Conservation (phyloP, 2,329 filamentous ascomycete genomes). For the Sporothrix protearum region DNA sequence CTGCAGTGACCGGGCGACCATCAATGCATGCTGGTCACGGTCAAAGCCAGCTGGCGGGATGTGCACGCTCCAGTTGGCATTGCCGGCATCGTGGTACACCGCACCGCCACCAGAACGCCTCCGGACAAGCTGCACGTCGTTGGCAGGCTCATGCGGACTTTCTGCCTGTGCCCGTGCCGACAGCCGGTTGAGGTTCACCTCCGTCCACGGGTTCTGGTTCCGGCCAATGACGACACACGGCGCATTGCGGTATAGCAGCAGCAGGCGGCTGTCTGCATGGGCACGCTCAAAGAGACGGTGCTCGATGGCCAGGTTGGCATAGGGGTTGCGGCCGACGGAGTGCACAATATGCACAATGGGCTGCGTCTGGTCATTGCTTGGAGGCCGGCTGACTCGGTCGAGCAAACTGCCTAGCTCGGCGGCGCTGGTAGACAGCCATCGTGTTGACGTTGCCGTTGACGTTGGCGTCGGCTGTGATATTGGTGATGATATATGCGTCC, state of each 20-base stretch:
- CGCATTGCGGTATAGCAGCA: conserved; percentile 84
- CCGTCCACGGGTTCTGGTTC: conserved; percentile 97
- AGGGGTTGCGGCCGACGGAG: conserved; percentile 68
- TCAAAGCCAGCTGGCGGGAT: conserved; percentile 74
- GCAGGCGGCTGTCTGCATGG: conserved; percentile 66
- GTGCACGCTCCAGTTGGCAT: conserved; percentile 93
- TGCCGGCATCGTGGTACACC: conserved; percentile 90
- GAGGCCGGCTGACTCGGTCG: conserved; percentile 10
- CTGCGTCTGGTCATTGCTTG: background rate
- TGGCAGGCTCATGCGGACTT: conserved; percentile 21
- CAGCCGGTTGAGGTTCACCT: conserved; percentile 71
- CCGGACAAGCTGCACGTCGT: conserved; percentile 62
- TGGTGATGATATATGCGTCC: background rate
- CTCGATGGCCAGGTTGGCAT: conserved; percentile 89
- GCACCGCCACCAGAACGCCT: conserved; percentile 85
- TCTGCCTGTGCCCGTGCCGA: conserved; percentile 23
- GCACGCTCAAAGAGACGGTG: conserved; percentile 79
- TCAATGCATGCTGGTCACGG: conserved; percentile 81
- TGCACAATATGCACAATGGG: conserved; percentile 61
- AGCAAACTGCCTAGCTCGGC: conserved; percentile 16
- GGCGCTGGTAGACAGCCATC: conserved; percentile 10
- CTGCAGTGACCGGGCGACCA: conserved; percentile 82
- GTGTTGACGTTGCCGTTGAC: background rate
- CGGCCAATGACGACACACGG: conserved; percentile 88
- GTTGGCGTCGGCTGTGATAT: background rate